Evolutionary conservation across 164 flowering plant genomes (phyloP), one percentile per base, ranked within the genome.

Genomic region (Vitis labrusca): DNA sequence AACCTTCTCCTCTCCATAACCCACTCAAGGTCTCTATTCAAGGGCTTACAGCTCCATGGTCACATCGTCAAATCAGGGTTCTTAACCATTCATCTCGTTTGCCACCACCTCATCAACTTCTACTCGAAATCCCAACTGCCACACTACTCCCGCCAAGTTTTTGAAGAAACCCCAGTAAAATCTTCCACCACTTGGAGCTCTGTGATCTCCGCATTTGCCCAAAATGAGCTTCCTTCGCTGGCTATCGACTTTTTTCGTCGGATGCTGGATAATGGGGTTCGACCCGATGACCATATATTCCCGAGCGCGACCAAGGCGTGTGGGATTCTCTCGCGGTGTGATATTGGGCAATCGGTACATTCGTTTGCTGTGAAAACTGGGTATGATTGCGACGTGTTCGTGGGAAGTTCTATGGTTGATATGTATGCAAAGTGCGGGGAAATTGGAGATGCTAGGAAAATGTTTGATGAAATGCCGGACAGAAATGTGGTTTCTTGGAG

Each of bases 401-500:
- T 93, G 29, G 94, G 89, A 59, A 93, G 94, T 70, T 87, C 98
- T 2, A 32, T 90, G 70, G 89, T 91, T 3, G 97, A 93, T 77
- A 91, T 95, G 98, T 95, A 95, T 71, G 87, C 88, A 0, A 95
- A 95, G 61, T 89, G 93, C 50, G 86, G 92, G 52, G 84, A 74
- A 9, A 77, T 89, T 47, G 3, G 49, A 12, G 81, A 76, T 70
- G 96, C 94, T 1, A 71, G 97, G 76, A 80, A 71, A 54, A 3
- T 87, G 90, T 93, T 95, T 63, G 93, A 90, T 64, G 88, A 81
- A 78, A 91, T 93, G 96, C 97, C 93, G n/a, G 82, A 77, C n/a
- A 86, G 71, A 61, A 91, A 95, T 81, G 93, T 90, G 74, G 99
- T 95, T 66, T 86, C 94, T 66, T 93, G 99, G 99, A 90, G 88